Percentiles rank a stretch among this genome's conserved stretches.
Conservation (phyloP, 1,139 yeast genomes). For the Candida smagusa region DNA sequence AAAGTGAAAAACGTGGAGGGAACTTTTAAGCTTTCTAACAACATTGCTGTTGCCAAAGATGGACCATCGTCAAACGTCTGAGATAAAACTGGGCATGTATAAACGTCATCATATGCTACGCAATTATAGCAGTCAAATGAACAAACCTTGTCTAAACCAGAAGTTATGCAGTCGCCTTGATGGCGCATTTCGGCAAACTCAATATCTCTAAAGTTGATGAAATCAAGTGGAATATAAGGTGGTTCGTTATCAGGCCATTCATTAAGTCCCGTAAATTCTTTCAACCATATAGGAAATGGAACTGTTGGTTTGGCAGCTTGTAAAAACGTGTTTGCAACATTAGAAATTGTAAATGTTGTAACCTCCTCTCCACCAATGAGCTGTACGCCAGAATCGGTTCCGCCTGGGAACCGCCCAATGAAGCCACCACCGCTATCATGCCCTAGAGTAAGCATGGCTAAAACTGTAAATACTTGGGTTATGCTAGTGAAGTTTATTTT, state of each 20-base stretch:
- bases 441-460: too few species aligned
- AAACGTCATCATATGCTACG: constrained; percentile 72
- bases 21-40: constrained; percentile 50
- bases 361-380: too few species aligned
- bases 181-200: constrained; percentile 47
- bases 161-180: constrained; percentile 58
- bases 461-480: too few species aligned
- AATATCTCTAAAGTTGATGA: constrained; percentile 54
- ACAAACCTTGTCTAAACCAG: constrained; percentile 44
- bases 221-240: constrained; percentile 79
- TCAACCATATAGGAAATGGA: constrained; percentile 79
- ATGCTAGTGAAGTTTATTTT: too few species aligned
- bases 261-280: constrained; percentile 64
- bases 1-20: constrained; percentile 76
- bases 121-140: constrained; percentile 87
- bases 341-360: too few species aligned
- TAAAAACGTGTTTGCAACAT: neutral
- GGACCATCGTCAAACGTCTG: constrained; percentile 98
- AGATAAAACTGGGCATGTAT: constrained; percentile 67
- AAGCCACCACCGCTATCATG: too few species aligned
- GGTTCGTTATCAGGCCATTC: constrained; percentile 87
- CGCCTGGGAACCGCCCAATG: too few species aligned
- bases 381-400: too few species aligned
- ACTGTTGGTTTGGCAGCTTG: constrained; percentile 8
- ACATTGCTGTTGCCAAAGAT: constrained; percentile 59